These are phyloP conservation scores for Rhynchospora tenuis DNA, from an alignment of 176 grass and related monocot genomes.

Conservation along the genomic window DNA sequence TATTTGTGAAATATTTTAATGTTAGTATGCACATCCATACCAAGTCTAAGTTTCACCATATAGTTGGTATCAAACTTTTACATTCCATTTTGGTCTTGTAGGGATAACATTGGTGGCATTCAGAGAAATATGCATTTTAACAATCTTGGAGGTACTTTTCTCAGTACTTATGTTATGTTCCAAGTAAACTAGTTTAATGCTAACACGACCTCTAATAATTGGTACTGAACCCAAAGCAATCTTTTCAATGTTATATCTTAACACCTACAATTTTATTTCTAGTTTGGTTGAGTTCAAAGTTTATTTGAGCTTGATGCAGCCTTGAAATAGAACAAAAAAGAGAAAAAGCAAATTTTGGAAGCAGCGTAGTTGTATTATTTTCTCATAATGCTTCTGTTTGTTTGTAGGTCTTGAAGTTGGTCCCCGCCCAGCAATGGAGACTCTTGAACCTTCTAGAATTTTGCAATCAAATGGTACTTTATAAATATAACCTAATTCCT, in stretches of 20 bases:
- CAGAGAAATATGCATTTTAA: constrained; percentile 52
- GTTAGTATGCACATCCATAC: constrained; percentile 1
- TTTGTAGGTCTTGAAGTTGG: constrained; percentile 48
- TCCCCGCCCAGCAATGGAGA: constrained; percentile 34
- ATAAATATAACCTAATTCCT: background rate
- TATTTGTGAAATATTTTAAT: background rate
- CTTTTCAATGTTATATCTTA: background rate
- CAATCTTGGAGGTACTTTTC: constrained; percentile 35
- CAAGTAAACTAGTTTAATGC: background rate
- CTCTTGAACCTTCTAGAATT: constrained; percentile 62
- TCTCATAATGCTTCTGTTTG: constrained; percentile 30
- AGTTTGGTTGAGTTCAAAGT: background rate
- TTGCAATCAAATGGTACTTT: constrained; percentile 73
- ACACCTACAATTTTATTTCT: background rate
- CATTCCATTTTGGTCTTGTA: constrained; percentile 27
- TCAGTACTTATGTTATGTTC: background rate
- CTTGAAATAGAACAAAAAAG: background rate
- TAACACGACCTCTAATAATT: background rate
- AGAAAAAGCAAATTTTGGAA: background rate
- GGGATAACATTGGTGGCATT: constrained; percentile 42
- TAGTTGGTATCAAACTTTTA: constrained; percentile 1
- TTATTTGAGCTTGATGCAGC: background rate
- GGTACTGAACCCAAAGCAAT: constrained; percentile 4
- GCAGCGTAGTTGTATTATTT: background rate
- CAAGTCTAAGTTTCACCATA: constrained; percentile 1